Evolutionary conservation across 495 filamentous ascomycete genomes (phyloP), one percentile per base, ranked within the genome.

Genomic region (Lasiosphaeris hirsuta): DNA sequence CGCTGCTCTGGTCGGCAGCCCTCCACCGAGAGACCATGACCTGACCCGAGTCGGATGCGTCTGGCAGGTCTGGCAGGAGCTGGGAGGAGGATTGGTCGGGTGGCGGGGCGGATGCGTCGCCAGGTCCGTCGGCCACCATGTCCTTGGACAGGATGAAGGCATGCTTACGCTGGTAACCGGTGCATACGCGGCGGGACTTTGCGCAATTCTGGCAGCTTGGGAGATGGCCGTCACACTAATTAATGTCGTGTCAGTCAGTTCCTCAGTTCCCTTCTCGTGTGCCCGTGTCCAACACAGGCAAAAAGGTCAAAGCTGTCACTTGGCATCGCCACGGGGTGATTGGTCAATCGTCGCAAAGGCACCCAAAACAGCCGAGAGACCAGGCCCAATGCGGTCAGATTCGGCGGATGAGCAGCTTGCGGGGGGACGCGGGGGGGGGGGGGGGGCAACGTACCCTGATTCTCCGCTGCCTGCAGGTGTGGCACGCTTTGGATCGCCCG

Each of bases 1-100:
- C 4, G 43, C 43, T 19, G 43, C 43, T 19, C 11, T 19, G 43
- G 43, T 45, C 43, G 43, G 43, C 13, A n/a, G 43, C 43, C 43
- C 43, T 45, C 43, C 43, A 45, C n/a, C 43, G 43, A 45, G 43
- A 45, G 43, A 45, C 43, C 43, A 45, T 45, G 43, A 45, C 43
- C 43, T 52, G 40, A 9, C 30, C 36, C 1, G 30, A 19, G 49
- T 35, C 36, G n/a, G 47, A 34, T 13, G 3, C 34, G 13, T 14
- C 34, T 34, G 23, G 47, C 18, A 50, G 23, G 23, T n/a, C n/a
- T n/a, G n/a, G n/a, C n/a, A 30, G 23, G 5, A 30, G 23, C 23
- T 30, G 23, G 23, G 5, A 30, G 23, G 5, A 30, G 2, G 23
- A 30, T 30, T 30, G 23, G 23, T 30, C 23, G 23, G 23, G 23